Evolutionary conservation across 352 stramenopile genomes (phyloP).

Genomic region (Globisporangium heterothallicum): DNA sequence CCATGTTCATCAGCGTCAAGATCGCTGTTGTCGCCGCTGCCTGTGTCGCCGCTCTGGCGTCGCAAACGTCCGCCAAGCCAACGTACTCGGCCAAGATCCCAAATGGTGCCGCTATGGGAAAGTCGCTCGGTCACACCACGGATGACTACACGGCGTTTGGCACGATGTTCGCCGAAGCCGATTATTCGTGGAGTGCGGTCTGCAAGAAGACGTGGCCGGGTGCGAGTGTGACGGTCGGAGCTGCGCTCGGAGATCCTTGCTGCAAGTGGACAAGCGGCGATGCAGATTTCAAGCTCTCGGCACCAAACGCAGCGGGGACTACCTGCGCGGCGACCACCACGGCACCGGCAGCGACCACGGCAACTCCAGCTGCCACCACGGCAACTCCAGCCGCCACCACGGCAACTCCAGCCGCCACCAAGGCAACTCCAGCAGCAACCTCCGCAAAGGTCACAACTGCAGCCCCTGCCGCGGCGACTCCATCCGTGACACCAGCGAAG

Average conservation of each 20-base stretch:
- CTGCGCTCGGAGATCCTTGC: conserved; percentile 46
- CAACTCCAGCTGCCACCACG: conserved; percentile 8
- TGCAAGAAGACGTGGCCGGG: conserved; percentile 39
- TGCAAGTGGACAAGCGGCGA: conserved; percentile 40
- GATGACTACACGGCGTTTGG: conserved; percentile 43
- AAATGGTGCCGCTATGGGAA: conserved; percentile 39
- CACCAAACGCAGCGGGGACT: conserved; percentile 26
- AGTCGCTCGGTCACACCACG: conserved; percentile 28
- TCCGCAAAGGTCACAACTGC: background rate
- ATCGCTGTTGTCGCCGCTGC: conserved; percentile 4
- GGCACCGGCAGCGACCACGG: conserved; percentile 14
- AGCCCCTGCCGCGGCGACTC: conserved; percentile 5
- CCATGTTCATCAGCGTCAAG: conserved; percentile 10
- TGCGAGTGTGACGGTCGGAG: conserved; percentile 31
- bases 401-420: conserved; percentile 16
- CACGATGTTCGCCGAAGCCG: conserved; percentile 31
- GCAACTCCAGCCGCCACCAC: conserved; percentile 10
- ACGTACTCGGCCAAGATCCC: conserved; percentile 25
- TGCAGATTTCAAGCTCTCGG: conserved; percentile 29
- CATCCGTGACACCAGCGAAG: conserved; percentile 9
- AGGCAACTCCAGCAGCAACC: conserved; percentile 13
- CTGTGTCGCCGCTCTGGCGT: conserved; percentile 3
- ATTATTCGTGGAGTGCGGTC: conserved; percentile 28
- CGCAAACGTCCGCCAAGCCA: background rate
- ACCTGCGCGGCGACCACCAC: conserved; percentile 23